phyloP scores from a whole-genome alignment of 495 filamentous ascomycete species.

The Recurvomyces mirabilis region DNA sequence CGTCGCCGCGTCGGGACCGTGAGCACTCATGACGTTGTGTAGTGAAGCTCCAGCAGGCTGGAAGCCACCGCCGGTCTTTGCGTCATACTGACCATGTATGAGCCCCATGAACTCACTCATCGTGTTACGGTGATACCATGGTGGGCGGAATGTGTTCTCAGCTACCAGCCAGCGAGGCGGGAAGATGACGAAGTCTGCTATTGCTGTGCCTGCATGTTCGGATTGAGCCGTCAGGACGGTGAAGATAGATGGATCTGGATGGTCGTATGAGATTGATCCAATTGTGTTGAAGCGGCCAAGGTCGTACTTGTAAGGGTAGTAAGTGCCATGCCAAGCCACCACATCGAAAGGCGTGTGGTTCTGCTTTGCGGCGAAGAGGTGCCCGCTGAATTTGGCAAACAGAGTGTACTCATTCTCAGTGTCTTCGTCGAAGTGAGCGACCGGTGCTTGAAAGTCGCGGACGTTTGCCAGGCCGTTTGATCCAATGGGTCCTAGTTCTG shows the following conservation, averaged over 20 bases:
- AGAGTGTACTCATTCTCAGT: constrained; percentile 44
- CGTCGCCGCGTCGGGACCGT: constrained; percentile 47
- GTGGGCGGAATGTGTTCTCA: constrained; percentile 70
- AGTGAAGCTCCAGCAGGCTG: constrained; percentile 50
- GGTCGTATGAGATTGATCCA: constrained; percentile 62
- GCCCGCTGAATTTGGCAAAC: constrained; percentile 68
- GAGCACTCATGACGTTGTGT: constrained; percentile 54
- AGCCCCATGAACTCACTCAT: constrained; percentile 84
- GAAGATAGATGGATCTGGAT: constrained; percentile 73
- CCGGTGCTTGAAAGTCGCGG: constrained; percentile 77
- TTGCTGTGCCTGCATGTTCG: constrained; percentile 51
- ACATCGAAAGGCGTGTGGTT: constrained; percentile 71
- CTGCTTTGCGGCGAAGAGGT: constrained; percentile 62
- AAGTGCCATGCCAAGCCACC: constrained; percentile 71
- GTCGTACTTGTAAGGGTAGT: constrained; percentile 84
- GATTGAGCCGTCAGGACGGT: constrained; percentile 69
- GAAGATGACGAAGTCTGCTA: constrained; percentile 78
- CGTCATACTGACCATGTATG: constrained; percentile 59
- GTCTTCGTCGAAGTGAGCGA: constrained; percentile 62
- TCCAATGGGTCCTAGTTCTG: constrained; percentile 82
- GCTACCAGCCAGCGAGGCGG: constrained; percentile 70
- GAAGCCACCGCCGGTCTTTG: constrained; percentile 53
- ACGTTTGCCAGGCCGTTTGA: constrained; percentile 78
- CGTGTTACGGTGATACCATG: constrained; percentile 70
- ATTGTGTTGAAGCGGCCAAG: constrained; percentile 70